Evolutionary conservation across 148 eudicot genomes (phyloP), one percentile per base, ranked within the genome.

Genomic region (Pouteria glomerata): DNA sequence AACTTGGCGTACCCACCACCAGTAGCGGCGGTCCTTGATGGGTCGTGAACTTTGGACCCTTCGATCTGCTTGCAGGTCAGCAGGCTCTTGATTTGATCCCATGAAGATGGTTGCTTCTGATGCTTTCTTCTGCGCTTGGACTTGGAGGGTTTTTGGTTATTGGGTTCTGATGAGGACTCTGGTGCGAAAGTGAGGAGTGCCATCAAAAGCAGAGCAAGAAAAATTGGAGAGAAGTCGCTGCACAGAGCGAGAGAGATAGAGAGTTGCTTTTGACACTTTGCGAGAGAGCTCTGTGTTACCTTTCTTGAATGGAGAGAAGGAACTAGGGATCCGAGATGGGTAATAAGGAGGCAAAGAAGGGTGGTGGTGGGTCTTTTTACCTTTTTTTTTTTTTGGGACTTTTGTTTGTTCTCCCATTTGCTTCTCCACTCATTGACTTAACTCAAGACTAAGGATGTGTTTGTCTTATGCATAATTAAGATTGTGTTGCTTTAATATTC

Each of bases 41-140:
- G 90, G 76, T 87, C 88, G 70, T 86, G 93, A 61, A 85, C 84
- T 27, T 69, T 74, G 24, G 88, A 73, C 5, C 74, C 82, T 47
- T 85, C 87, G 23, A 86, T 76, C 50, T 88, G 91, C 50, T 92
- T 92, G 78, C 97, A 92, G 13, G 89, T 88, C 0, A 92, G 72
- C 2, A 92, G 76, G 87, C 78, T 92, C 85, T 92, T 92, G 85
- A 92, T 67, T 23, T 92, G 97, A 62, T 88, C 85, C 97, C 97
- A 92, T 73, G 97, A 89, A 1, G 96, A 85, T 21, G 78, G 84
- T 33, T 63, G 77, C 65, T 77, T 63, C 41, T 55, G 70, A 41
- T 71, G 35, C 58, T 72, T 69, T 16, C 71, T 76, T 1, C 6
- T 57, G 15, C 31, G 30, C 3, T 26, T 63, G 26, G 24, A 29